Conservation (phyloP, 139 green algal species). For the Edaphochlamys debaryana region DNA sequence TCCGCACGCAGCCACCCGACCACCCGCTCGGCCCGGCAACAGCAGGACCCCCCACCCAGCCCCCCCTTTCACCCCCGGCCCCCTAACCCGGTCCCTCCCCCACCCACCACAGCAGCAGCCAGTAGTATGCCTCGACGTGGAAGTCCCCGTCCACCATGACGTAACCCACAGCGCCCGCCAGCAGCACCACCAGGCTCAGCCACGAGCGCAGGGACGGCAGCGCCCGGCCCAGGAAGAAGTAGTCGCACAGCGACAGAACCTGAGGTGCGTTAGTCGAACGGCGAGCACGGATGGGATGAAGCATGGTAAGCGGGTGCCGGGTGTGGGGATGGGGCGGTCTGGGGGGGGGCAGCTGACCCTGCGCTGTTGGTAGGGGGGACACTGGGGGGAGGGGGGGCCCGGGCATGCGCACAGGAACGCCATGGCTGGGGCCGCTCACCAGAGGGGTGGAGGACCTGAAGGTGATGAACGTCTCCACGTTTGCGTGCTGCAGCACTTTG, state of each 20-base stretch:
- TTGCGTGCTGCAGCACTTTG: conserved; percentile 63
- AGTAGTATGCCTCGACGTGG: conserved; percentile 50
- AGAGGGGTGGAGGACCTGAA: conserved; percentile 70
- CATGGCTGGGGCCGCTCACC: too few relatives aligned
- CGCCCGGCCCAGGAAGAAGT: conserved; percentile 70
- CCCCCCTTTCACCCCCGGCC: too few relatives aligned
- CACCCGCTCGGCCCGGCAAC: conserved; percentile 35
- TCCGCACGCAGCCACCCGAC: conserved; percentile 45
- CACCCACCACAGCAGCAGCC: conserved; percentile 52
- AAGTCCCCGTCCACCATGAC: conserved; percentile 54
- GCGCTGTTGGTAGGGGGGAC: too few relatives aligned
- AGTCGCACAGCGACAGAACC: conserved; percentile 79
- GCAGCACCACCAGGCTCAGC: conserved; percentile 43
- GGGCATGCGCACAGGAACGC: too few relatives aligned
- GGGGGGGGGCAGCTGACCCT: too few relatives aligned
- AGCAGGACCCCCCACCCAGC: too few relatives aligned
- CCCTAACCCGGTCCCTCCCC: too few relatives aligned
- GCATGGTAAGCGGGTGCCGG: too few relatives aligned
- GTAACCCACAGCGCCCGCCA: conserved; percentile 50
- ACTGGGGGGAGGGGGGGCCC: too few relatives aligned
- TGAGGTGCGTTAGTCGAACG: too few relatives aligned
- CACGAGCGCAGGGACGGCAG: conserved; percentile 60
- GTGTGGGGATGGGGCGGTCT: too few relatives aligned
- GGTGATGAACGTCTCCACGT: conserved; percentile 91
- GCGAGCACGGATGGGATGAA: too few relatives aligned